phyloP scores from a whole-genome alignment of 768 basidiomycete genomes.

The Candolleomyces aberdarensis region DNA sequence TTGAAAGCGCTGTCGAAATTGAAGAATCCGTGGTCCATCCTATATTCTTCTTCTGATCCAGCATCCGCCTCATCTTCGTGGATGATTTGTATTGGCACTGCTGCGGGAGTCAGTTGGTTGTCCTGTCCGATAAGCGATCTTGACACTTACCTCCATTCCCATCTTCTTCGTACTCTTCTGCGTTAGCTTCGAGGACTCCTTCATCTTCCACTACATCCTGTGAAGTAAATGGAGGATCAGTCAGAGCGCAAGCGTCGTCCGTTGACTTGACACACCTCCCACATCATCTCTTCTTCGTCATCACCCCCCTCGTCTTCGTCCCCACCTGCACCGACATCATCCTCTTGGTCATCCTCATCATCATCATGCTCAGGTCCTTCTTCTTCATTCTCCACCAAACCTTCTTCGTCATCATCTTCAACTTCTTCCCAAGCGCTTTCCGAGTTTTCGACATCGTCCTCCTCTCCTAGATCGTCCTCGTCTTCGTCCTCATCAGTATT shows the following conservation, averaged over 20 bases:
- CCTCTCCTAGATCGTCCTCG: constrained; percentile 53
- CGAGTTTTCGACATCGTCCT: constrained; percentile 47
- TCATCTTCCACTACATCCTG: constrained; percentile 53
- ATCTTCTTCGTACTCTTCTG: constrained; percentile 59
- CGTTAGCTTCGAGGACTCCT: constrained; percentile 40
- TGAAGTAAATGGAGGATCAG: neutral
- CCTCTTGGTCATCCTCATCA: constrained; percentile 48
- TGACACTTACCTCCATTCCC: constrained; percentile 49
- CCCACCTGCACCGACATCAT: constrained; percentile 33
- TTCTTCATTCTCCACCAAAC: constrained; percentile 48
- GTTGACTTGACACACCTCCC: constrained; percentile 27
- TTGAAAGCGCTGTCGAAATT: constrained; percentile 51
- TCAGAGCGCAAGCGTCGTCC: neutral
- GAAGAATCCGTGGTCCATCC: constrained; percentile 31
- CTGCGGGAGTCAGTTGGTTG: constrained; percentile 5
- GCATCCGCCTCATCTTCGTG: constrained; percentile 62
- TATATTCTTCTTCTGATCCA: constrained; percentile 65
- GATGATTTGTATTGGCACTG: constrained; percentile 52
- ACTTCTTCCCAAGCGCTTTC: constrained; percentile 65
- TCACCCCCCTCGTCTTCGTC: constrained; percentile 20
- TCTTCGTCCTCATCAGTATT: constrained; percentile 68
- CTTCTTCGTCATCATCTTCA: constrained; percentile 72
- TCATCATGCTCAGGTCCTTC: constrained; percentile 47
- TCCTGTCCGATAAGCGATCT: neutral
- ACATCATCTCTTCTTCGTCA: constrained; percentile 29